phyloP scores from a whole-genome alignment of 2,329 filamentous ascomycete species.

The Xylariaceae sp. region DNA sequence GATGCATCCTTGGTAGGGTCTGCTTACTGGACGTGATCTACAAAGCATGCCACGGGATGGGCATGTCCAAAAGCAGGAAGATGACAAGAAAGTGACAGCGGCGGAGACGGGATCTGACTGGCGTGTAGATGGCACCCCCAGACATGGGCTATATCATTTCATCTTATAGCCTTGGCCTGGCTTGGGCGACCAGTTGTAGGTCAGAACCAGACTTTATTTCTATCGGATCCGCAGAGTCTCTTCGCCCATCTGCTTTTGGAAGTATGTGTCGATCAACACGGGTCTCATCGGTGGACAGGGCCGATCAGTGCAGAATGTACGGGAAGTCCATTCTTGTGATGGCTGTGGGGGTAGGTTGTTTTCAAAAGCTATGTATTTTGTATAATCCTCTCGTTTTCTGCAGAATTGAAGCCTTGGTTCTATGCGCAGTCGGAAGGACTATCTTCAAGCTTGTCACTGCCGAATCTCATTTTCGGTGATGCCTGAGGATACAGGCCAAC shows the following conservation, averaged over 20 bases:
- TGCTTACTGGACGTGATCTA: too few relatives aligned
- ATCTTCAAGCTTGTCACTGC: too few relatives aligned
- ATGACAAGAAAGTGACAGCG: slow-evolving; percentile 5
- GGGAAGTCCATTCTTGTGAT: neutral
- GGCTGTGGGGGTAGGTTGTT: slow-evolving; percentile 1
- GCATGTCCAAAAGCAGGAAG: slow-evolving; percentile 3
- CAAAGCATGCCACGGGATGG: too few relatives aligned
- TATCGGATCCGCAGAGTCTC: slow-evolving; percentile 17
- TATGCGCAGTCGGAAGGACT: too few relatives aligned
- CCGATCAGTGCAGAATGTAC: slow-evolving; percentile 4
- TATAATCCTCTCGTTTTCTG: too few relatives aligned
- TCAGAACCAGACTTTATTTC: slow-evolving; percentile 25
- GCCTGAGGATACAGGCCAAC: too few relatives aligned
- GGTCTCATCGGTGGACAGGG: slow-evolving; percentile 12
- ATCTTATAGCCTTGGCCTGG: slow-evolving; percentile 23
- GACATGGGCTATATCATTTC: slow-evolving; percentile 23
- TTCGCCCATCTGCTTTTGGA: slow-evolving; percentile 13
- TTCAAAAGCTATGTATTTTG: too few relatives aligned
- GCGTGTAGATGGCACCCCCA: slow-evolving; percentile 6
- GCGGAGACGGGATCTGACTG: slow-evolving; percentile 9
- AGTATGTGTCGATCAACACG: slow-evolving; percentile 14
- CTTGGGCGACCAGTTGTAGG: slow-evolving; percentile 26
- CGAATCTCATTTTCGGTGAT: too few relatives aligned
- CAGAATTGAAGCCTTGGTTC: too few relatives aligned
- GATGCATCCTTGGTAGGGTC: too few relatives aligned